phyloP scores from a whole-genome alignment of 1,284 basidiomycete genomes.

The Cystobasidium slooffiae region DNA sequence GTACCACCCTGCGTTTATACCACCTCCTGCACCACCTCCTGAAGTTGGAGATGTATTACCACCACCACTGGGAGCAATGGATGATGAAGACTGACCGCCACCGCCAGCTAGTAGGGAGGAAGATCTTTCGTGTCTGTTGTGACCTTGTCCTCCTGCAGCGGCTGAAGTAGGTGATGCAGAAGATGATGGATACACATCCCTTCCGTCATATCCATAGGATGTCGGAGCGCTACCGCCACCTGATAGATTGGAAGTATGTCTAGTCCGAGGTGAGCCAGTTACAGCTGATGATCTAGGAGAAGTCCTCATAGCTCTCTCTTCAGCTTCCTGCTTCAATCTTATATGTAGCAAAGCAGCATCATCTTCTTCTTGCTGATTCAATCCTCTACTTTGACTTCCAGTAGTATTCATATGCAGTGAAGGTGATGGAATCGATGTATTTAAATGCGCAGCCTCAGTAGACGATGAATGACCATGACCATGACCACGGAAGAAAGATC shows the following conservation, averaged over 20 bases:
- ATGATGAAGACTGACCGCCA: constrained; percentile 3
- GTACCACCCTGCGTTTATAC: constrained; percentile 41
- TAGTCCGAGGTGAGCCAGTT: neutral
- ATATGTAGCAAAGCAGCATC: constrained; percentile 32
- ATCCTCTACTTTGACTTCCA: neutral
- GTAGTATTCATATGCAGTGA: neutral
- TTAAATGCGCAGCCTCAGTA: neutral
- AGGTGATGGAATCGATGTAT: constrained; percentile 5
- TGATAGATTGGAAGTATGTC: neutral
- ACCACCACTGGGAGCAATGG: neutral
- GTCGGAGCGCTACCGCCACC: neutral
- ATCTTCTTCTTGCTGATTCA: neutral
- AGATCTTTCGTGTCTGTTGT: neutral
- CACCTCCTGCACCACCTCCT: neutral
- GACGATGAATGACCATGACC: neutral
- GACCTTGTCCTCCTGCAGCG: neutral
- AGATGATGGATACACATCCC: constrained; percentile 8
- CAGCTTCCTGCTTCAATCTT: constrained; percentile 33
- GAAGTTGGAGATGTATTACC: neutral
- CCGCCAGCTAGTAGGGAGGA: constrained; percentile 5
- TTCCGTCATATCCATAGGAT: constrained; percentile 18
- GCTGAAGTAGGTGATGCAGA: neutral
- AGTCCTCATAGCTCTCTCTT: constrained; percentile 23
- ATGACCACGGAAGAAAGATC: constrained; percentile 5
- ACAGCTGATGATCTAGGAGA: constrained; percentile 1